Percentiles rank a stretch among this genome's conserved stretches.
Evolutionary conservation across 805 yeast species (phyloP).

Genomic region (Wickerhamiella vanderwaltii): DNA sequence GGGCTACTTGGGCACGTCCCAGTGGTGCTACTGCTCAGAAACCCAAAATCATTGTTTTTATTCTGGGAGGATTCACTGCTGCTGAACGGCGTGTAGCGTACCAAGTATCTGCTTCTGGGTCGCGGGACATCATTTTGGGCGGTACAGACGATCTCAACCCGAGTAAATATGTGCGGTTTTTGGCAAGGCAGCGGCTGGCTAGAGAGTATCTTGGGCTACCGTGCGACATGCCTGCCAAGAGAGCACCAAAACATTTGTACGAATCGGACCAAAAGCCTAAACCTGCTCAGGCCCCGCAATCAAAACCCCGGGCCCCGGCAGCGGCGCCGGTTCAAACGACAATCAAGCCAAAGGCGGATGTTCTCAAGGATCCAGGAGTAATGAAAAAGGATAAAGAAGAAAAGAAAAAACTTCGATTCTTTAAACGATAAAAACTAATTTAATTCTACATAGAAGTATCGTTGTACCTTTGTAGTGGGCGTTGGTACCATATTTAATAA

Average conservation of each 20-base stretch:
- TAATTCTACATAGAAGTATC: neutral
- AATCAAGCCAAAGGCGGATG: neutral
- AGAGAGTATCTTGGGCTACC: constrained; percentile 25
- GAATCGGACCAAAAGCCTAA: constrained; percentile 23
- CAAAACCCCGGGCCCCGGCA: neutral
- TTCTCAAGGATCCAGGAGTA: neutral
- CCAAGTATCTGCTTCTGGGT: constrained; percentile 46
- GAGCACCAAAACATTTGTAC: constrained; percentile 26
- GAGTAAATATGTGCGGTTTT: constrained; percentile 23
- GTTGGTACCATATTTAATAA: too few species aligned
- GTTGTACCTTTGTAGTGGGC: neutral
- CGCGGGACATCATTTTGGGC: constrained; percentile 67
- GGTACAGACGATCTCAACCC: constrained; percentile 56
- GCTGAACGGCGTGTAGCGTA: constrained; percentile 68
- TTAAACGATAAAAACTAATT: constrained; percentile 7
- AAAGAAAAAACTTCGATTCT: constrained; percentile 14
- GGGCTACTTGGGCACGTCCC: constrained; percentile 64
- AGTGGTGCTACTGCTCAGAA: constrained; percentile 31
- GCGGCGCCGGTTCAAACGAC: neutral
- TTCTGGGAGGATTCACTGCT: constrained; percentile 83
- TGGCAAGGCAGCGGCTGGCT: constrained; percentile 22
- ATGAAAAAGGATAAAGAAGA: constrained; percentile 13
- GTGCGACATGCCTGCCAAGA: constrained; percentile 22
- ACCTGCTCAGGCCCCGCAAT: neutral
- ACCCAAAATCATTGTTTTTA: constrained; percentile 65